Conservation (phyloP, 768 basidiomycete species). For the Leccinellum rugosiceps region DNA sequence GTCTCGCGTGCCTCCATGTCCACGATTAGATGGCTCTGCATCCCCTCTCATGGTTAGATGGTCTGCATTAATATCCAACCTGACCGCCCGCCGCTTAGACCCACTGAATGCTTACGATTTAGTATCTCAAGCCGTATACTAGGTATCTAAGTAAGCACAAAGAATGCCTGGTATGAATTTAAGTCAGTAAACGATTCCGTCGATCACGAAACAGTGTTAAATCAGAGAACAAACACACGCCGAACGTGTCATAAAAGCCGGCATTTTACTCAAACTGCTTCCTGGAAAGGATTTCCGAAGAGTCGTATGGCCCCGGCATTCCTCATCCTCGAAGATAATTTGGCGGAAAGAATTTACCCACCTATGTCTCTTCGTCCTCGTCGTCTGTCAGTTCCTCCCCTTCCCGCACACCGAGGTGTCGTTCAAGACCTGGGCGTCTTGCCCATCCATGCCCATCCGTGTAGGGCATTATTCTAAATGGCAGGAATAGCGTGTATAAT, state of each 20-base stretch:
- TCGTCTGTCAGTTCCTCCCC: constrained; percentile 92
- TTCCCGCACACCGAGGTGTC: constrained; percentile 58
- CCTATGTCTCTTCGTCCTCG: constrained; percentile 39
- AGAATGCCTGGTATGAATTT: not conserved
- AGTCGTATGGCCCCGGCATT: constrained; percentile 84
- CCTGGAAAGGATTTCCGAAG: constrained; percentile 40
- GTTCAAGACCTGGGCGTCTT: constrained; percentile 58
- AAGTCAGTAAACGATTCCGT: constrained; percentile 6
- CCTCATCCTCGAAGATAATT: constrained; percentile 40
- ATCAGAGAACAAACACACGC: constrained; percentile 22
- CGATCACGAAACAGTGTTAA: not conserved
- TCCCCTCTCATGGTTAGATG: not conserved
- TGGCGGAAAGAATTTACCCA: not conserved
- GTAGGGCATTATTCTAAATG: constrained; percentile 74
- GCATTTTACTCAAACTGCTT: constrained; percentile 24
- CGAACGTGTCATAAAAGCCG: constrained; percentile 15
- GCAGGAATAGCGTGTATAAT: constrained; percentile 74
- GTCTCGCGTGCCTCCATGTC: not conserved
- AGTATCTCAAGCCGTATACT: too few relatives aligned
- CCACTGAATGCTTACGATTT: too few relatives aligned
- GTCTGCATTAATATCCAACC: not conserved
- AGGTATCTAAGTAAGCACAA: too few relatives aligned
- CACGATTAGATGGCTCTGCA: not conserved
- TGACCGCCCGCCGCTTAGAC: too few relatives aligned
- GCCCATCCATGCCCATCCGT: constrained; percentile 85